phyloP scores from a whole-genome alignment of 106 monocot species.

The Posidonia australis region DNA sequence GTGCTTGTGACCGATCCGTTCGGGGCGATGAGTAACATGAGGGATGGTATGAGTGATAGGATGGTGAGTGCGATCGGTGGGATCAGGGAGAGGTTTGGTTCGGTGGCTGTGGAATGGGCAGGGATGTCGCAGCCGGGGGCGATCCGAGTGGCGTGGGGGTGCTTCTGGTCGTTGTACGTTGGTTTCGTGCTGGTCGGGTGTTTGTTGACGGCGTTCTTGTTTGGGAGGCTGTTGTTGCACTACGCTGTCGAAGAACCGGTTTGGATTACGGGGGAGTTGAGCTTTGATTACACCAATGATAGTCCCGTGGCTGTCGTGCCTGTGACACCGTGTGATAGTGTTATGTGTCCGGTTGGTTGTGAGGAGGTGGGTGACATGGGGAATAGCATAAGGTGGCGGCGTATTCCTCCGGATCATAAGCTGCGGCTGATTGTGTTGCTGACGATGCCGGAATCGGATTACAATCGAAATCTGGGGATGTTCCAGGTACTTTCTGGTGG shows the following conservation, averaged over 20 bases:
- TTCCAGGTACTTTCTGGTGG: slow-evolving; percentile 54
- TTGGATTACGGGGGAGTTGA: slow-evolving; percentile 37
- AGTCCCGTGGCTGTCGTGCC: slow-evolving; percentile 65
- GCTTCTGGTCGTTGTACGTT: slow-evolving; percentile 65
- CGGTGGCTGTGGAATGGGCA: slow-evolving; percentile 11
- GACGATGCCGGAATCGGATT: slow-evolving; percentile 82
- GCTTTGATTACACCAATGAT: slow-evolving; percentile 77
- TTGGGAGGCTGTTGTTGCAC: slow-evolving; percentile 32
- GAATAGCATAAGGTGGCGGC: not conserved
- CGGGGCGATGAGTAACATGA: slow-evolving; percentile 22
- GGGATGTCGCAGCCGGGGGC: slow-evolving; percentile 11
- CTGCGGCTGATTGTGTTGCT: slow-evolving; percentile 48
- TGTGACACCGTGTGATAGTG: slow-evolving; percentile 16
- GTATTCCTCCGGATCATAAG: slow-evolving; percentile 37
- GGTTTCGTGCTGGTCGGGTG: slow-evolving; percentile 34
- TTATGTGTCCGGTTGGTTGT: slow-evolving; percentile 8
- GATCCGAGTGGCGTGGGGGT: slow-evolving; percentile 31
- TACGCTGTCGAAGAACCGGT: slow-evolving; percentile 59
- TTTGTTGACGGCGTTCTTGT: slow-evolving; percentile 40
- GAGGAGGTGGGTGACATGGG: not conserved
- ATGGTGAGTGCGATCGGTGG: slow-evolving; percentile 12
- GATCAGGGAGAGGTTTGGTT: slow-evolving; percentile 5
- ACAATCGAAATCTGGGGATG: slow-evolving; percentile 74
- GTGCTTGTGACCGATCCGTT: slow-evolving; percentile 45
- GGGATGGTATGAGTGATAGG: slow-evolving; percentile 9